phyloP scores from a whole-genome alignment of 441 rosid species.

The Adansonia gregorii region DNA sequence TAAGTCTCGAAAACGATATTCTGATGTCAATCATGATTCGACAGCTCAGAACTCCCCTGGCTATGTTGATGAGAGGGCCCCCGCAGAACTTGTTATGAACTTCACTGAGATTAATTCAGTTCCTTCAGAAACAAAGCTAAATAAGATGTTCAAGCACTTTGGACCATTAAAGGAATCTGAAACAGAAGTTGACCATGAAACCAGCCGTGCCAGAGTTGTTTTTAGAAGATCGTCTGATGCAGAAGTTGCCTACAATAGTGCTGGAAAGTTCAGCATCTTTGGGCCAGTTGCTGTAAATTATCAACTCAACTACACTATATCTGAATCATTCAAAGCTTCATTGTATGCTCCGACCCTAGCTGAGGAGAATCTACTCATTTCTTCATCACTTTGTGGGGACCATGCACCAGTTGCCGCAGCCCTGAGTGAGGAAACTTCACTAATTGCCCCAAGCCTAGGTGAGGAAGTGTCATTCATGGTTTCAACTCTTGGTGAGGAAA shows the following conservation, averaged over 20 bases:
- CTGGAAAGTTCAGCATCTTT: slow-evolving; percentile 79
- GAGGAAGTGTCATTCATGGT: slow-evolving; percentile 27
- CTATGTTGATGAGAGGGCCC: slow-evolving; percentile 65
- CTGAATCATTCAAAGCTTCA: slow-evolving; percentile 70
- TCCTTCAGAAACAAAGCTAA: slow-evolving; percentile 78
- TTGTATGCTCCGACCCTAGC: slow-evolving; percentile 38
- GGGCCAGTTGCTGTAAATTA: slow-evolving; percentile 72
- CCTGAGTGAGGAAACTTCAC: slow-evolving; percentile 30
- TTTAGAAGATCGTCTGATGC: slow-evolving; percentile 83
- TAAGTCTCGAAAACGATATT: slow-evolving; percentile 62
- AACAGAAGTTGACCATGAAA: slow-evolving; percentile 77
- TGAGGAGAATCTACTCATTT: slow-evolving; percentile 31
- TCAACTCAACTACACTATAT: slow-evolving; percentile 69
- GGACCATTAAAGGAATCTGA: slow-evolving; percentile 81
- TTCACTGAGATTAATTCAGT: slow-evolving; percentile 68
- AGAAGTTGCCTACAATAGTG: slow-evolving; percentile 78
- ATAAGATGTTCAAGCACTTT: slow-evolving; percentile 82
- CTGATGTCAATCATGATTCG: slow-evolving; percentile 49
- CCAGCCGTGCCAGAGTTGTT: slow-evolving; percentile 86
- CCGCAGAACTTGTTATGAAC: slow-evolving; percentile 86
- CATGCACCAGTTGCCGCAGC: slow-evolving; percentile 7
- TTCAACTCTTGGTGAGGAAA: slow-evolving; percentile 24
- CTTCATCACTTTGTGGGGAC: slow-evolving; percentile 30
- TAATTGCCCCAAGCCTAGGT: slow-evolving; percentile 33
- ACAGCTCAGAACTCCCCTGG: slow-evolving; percentile 50